Percentiles rank a stretch among this genome's conserved stretches.
These are phyloP conservation scores for Obelidium mucronatum DNA, from an alignment of 192 early-diverging fungal species.

Conservation along the genomic window DNA sequence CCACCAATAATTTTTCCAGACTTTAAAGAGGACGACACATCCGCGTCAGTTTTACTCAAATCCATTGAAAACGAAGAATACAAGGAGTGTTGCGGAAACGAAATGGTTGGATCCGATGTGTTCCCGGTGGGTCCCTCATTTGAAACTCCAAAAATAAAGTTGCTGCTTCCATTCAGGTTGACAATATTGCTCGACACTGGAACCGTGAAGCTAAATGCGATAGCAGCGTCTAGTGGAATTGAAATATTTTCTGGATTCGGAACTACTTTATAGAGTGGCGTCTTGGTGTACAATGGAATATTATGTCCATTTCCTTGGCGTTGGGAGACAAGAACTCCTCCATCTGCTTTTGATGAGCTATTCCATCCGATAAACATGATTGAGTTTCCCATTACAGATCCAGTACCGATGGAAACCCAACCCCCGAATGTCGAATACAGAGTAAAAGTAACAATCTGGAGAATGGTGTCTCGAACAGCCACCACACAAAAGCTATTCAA, in stretches of 20 bases:
- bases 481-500: not conserved
- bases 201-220: not conserved
- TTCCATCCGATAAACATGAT: too few relatives aligned
- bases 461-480: not conserved
- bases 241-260: too few relatives aligned
- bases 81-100: slow-evolving; percentile 3
- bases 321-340: too few relatives aligned
- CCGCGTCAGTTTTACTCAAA: not conserved
- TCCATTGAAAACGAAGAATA: not conserved
- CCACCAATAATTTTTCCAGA: too few relatives aligned
- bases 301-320: too few relatives aligned
- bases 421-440: too few relatives aligned
- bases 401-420: too few relatives aligned
- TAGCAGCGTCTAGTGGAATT: too few relatives aligned
- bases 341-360: too few relatives aligned
- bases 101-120: slow-evolving; percentile 18
- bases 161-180: not conserved
- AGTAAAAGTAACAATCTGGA: not conserved
- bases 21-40: not conserved
- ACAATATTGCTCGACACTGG: not conserved
- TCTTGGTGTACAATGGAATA: too few relatives aligned
- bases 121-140: not conserved
- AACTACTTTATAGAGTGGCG: too few relatives aligned
- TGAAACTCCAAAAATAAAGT: not conserved
- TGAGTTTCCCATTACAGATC: too few relatives aligned